Percentiles rank a stretch among this genome's conserved stretches.
Conservation (phyloP, 2,329 filamentous ascomycete species). For the Tolypocladium nubicola region DNA sequence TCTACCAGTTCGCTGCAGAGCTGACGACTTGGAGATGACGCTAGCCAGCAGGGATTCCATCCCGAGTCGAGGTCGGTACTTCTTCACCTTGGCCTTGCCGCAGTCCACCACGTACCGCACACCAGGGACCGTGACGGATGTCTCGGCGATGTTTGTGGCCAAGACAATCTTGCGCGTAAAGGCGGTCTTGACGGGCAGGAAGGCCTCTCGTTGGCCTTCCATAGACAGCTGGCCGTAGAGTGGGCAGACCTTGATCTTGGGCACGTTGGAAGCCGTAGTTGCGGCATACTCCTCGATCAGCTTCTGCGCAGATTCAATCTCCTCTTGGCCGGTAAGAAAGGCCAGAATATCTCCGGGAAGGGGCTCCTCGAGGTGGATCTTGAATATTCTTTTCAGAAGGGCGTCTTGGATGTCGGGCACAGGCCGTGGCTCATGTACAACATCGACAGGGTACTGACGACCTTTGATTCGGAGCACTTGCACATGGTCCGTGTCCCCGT, state of each 20-base stretch:
- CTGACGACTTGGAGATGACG: conserved; percentile 85
- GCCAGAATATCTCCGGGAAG: conserved; percentile 90
- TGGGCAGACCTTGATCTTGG: conserved; percentile 62
- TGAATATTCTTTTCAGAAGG: conserved; percentile 71
- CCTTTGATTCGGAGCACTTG: conserved; percentile 63
- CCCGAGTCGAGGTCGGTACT: conserved; percentile 73
- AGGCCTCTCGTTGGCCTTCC: conserved; percentile 75
- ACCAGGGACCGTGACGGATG: conserved; percentile 89
- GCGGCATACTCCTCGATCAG: conserved; percentile 71
- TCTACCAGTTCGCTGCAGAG: conserved; percentile 82
- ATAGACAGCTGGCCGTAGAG: conserved; percentile 87
- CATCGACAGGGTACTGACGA: conserved; percentile 75
- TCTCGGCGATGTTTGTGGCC: conserved; percentile 97
- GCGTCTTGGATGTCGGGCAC: conserved; percentile 75
- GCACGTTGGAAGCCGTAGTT: conserved; percentile 63
- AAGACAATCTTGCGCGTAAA: conserved; percentile 81
- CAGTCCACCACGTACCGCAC: conserved; percentile 87
- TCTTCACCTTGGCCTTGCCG: conserved; percentile 89
- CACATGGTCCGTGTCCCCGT: conserved; percentile 10
- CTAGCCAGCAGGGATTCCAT: conserved; percentile 87
- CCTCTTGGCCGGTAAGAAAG: conserved; percentile 87
- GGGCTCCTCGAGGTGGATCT: conserved; percentile 77
- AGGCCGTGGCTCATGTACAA: conserved; percentile 62
- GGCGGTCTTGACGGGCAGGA: conserved; percentile 60
- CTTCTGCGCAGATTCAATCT: conserved; percentile 73